Evolutionary conservation across 352 stramenopile species (phyloP).

Genomic region (Pythium dissimile): DNA sequence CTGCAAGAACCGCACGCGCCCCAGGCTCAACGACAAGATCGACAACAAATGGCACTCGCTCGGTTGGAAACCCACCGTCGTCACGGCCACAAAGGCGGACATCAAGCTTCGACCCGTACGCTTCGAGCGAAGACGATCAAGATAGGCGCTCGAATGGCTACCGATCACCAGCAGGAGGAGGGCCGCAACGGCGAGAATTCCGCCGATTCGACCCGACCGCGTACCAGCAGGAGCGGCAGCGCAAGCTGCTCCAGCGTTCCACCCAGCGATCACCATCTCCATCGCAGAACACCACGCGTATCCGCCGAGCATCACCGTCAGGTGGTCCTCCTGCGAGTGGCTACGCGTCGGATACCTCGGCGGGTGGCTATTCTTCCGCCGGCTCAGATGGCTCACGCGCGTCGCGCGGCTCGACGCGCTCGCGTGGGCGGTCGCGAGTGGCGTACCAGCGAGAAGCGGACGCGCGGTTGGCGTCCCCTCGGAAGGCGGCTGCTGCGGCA

Average conservation of each 20-base stretch:
- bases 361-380: conserved; percentile 62
- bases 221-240: conserved; percentile 74
- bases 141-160: conserved; percentile 13
- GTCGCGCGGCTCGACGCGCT: conserved; percentile 42
- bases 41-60: neutral
- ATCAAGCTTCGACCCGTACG: conserved; percentile 4
- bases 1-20: neutral
- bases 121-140: conserved; percentile 23
- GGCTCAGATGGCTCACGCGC: conserved; percentile 46
- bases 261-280: conserved; percentile 35
- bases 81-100: neutral
- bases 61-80: neutral
- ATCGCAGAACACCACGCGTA: neutral
- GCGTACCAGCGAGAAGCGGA: conserved; percentile 58
- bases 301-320: neutral
- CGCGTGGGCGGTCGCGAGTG: conserved; percentile 28
- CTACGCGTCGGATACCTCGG: conserved; percentile 65
- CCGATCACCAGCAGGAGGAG: neutral
- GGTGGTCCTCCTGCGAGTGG: conserved; percentile 14
- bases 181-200: conserved; percentile 29
- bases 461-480: conserved; percentile 55
- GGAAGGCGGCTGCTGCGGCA: conserved; percentile 7
- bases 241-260: conserved; percentile 32
- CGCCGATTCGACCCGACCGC: conserved; percentile 77
- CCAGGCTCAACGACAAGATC: neutral